Percentiles rank a stretch among this genome's conserved stretches.
Conservation (phyloP, 2,329 filamentous ascomycete genomes). For the Dactylellina sp. region DNA sequence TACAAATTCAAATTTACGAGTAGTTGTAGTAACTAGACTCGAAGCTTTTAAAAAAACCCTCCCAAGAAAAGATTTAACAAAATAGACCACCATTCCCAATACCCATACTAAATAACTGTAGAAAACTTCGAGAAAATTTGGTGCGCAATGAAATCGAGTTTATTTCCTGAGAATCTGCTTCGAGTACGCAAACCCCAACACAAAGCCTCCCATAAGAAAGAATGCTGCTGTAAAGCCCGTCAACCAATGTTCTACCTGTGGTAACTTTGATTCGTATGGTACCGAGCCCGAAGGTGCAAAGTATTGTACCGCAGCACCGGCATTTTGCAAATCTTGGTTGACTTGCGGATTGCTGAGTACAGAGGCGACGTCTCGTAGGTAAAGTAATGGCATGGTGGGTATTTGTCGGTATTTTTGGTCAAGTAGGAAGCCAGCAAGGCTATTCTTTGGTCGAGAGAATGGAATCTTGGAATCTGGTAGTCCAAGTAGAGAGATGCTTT, state of each 20-base stretch:
- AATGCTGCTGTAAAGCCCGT: constrained; percentile 12
- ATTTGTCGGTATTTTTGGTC: too few species aligned
- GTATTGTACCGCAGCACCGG: constrained; percentile 15
- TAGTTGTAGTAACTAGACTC: too few species aligned
- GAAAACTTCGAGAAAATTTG: too few species aligned
- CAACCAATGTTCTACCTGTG: constrained; percentile 17
- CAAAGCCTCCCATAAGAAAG: constrained; percentile 31
- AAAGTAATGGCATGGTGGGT: not conserved
- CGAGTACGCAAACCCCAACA: constrained; percentile 38
- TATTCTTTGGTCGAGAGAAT: too few species aligned
- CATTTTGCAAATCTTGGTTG: constrained; percentile 6
- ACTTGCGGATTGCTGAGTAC: constrained; percentile 6
- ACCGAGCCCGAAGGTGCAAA: not conserved
- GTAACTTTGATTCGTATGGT: constrained; percentile 37
- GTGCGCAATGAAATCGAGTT: not conserved
- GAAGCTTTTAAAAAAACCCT: too few species aligned
- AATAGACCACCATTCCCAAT: too few species aligned
- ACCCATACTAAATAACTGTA: too few species aligned
- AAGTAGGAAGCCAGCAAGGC: too few species aligned
- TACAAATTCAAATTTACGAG: too few species aligned
- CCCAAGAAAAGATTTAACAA: too few species aligned
- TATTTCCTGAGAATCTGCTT: constrained; percentile 31
- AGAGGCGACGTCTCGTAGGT: not conserved
- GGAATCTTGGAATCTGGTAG: too few species aligned
- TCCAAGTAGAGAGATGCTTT: too few species aligned